Evolutionary conservation across 441 rosid species (phyloP).

Genomic region (Bocquillonia castaneifolia): DNA sequence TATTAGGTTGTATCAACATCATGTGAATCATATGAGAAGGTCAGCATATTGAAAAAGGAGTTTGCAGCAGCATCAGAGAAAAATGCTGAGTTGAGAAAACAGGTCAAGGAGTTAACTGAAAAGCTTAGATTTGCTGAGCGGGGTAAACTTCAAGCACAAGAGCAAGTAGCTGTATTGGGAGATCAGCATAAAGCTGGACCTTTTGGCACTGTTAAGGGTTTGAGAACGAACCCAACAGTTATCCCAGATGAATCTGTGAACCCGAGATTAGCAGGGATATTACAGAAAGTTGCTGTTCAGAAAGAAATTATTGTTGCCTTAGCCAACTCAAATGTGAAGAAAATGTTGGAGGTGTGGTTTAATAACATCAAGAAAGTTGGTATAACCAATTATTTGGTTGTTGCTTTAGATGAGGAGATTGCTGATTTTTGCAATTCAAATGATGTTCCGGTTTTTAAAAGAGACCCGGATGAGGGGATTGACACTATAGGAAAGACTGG

Average conservation of each 20-base stretch:
- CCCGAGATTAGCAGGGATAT: conserved; percentile 65
- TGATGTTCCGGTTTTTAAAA: conserved; percentile 67
- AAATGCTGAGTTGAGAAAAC: conserved; percentile 55
- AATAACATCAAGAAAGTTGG: conserved; percentile 70
- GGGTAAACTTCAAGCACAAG: conserved; percentile 61
- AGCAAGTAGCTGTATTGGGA: conserved; percentile 65
- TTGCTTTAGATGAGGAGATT: conserved; percentile 70
- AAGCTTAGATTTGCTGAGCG: conserved; percentile 63
- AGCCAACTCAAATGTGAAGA: conserved; percentile 78
- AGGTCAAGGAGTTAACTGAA: conserved; percentile 53
- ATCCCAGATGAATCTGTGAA: conserved; percentile 65
- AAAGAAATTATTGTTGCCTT: conserved; percentile 83
- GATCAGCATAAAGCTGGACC: conserved; percentile 80
- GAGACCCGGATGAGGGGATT: conserved; percentile 62
- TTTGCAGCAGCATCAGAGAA: conserved; percentile 53
- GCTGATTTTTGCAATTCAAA: conserved; percentile 60
- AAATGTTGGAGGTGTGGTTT: conserved; percentile 72
- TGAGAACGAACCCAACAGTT: conserved; percentile 67
- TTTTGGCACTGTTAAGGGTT: conserved; percentile 82
- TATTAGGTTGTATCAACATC: conserved; percentile 22
- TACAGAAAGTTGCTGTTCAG: conserved; percentile 54
- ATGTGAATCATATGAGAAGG: conserved; percentile 58
- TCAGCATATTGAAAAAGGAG: conserved; percentile 57
- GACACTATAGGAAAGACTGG: conserved; percentile 67
- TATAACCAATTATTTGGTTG: conserved; percentile 68